These are phyloP conservation scores for Ophiocordyceps polyrhachis-furcata DNA, from an alignment of 2,329 filamentous ascomycete species.

Conservation along the genomic window DNA sequence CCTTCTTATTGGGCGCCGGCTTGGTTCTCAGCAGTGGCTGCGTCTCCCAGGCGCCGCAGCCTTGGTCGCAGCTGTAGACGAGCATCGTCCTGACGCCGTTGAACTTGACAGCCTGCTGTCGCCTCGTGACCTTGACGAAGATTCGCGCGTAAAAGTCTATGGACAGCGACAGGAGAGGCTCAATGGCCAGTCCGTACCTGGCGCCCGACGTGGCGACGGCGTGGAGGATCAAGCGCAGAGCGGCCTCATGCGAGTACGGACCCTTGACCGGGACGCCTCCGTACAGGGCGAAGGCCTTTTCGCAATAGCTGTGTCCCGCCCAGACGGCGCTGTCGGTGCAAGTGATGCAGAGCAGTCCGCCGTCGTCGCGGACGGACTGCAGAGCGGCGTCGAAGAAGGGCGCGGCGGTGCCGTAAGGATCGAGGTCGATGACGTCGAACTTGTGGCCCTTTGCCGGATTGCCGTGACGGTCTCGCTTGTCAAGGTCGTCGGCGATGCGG, in stretches of 20 bases:
- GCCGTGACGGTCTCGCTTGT: slow-evolving; percentile 20
- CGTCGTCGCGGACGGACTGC: slow-evolving; percentile 65
- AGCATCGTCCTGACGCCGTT: slow-evolving; percentile 82
- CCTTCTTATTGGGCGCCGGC: slow-evolving; percentile 49
- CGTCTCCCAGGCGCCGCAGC: slow-evolving; percentile 81
- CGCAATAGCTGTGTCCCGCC: slow-evolving; percentile 82
- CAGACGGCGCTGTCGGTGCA: slow-evolving; percentile 94
- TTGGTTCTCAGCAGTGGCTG: slow-evolving; percentile 60
- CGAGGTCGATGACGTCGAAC: slow-evolving; percentile 91
- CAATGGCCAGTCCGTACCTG: slow-evolving; percentile 71
- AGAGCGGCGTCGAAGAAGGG: slow-evolving; percentile 85
- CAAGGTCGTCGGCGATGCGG: slow-evolving; percentile 34
- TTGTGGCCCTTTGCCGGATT: slow-evolving; percentile 24
- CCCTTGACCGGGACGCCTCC: slow-evolving; percentile 79
- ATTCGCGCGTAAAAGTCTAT: slow-evolving; percentile 91
- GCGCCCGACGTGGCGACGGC: slow-evolving; percentile 63
- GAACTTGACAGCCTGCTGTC: slow-evolving; percentile 76
- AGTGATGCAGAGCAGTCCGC: slow-evolving; percentile 81
- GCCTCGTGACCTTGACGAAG: slow-evolving; percentile 66
- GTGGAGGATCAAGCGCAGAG: slow-evolving; percentile 70
- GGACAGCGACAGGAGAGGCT: slow-evolving; percentile 78
- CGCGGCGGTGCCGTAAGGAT: slow-evolving; percentile 86
- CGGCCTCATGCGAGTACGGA: slow-evolving; percentile 71
- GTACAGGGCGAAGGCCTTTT: slow-evolving; percentile 89
- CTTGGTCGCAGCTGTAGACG: slow-evolving; percentile 75